These are phyloP conservation scores for Blastobotrys indianensis DNA, from an alignment of 1,139 yeast species.

Conservation along the genomic window DNA sequence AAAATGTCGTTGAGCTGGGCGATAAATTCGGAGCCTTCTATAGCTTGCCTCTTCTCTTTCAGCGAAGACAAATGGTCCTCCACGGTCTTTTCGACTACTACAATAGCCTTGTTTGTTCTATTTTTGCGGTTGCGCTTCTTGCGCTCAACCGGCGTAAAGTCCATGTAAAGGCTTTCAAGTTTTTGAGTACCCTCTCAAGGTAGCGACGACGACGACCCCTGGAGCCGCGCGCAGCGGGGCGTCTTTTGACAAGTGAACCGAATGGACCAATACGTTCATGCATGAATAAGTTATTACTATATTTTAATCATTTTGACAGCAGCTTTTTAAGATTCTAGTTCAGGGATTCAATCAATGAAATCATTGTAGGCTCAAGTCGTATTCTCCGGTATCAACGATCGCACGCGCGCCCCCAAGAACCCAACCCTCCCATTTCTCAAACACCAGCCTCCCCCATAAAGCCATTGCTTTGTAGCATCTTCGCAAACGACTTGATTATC, in stretches of 20 bases:
- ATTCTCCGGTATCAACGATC: too few species aligned
- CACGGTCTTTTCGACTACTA: constrained; percentile 20
- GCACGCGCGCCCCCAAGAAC: too few species aligned
- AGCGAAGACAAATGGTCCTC: constrained; percentile 20
- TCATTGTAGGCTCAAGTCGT: too few species aligned
- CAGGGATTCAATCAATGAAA: too few species aligned
- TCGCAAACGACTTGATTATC: too few species aligned
- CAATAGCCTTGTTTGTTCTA: constrained; percentile 15
- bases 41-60: constrained; percentile 8
- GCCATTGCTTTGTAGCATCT: too few species aligned
- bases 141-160: constrained; percentile 9
- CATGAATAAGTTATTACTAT: too few species aligned
- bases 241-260: neutral
- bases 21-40: constrained; percentile 17
- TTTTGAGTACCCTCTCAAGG: neutral
- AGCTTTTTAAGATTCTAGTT: too few species aligned
- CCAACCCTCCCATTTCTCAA: too few species aligned
- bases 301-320: too few species aligned
- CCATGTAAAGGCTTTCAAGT: neutral
- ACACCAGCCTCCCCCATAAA: too few species aligned
- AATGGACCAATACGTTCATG: too few species aligned
- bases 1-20: constrained; percentile 8
- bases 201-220: neutral
- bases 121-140: constrained; percentile 9
- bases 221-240: neutral